A percentile compares a stretch with the other conserved stretches of the same genome.
phyloP scores from a whole-genome alignment of 129 eudicot genomes.

The Chrysanthemum seticuspe region DNA sequence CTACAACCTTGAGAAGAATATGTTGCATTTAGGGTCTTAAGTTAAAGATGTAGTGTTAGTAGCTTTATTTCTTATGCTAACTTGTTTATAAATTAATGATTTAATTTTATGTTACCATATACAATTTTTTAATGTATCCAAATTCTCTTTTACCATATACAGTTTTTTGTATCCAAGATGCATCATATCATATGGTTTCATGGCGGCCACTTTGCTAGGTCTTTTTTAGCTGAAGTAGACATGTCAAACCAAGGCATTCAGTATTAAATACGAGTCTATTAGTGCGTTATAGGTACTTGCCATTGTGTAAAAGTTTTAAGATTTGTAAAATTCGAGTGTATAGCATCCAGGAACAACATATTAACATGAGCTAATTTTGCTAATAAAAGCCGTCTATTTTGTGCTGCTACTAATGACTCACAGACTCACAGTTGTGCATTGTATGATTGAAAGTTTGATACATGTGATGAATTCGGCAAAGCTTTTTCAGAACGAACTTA shows the following conservation, averaged over 20 bases:
- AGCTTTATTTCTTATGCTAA: not conserved
- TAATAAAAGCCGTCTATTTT: too few relatives aligned
- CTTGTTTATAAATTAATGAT: slow-evolving; percentile 21
- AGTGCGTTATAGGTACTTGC: not conserved
- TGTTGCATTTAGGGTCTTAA: slow-evolving; percentile 41
- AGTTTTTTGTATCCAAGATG: not conserved
- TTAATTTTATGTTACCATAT: slow-evolving; percentile 8
- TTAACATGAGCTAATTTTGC: too few relatives aligned
- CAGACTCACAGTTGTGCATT: too few relatives aligned
- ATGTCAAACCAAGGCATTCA: not conserved
- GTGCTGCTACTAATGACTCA: too few relatives aligned
- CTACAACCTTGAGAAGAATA: slow-evolving; percentile 41
- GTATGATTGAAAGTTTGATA: too few relatives aligned
- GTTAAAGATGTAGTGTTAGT: slow-evolving; percentile 40
- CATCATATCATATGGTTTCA: too few relatives aligned
- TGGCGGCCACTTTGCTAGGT: not conserved
- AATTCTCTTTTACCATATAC: not conserved
- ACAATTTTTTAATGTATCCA: not conserved
- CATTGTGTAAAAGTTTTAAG: not conserved
- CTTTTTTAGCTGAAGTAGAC: not conserved
- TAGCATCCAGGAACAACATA: too few relatives aligned
- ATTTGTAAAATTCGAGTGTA: too few relatives aligned
- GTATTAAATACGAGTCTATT: not conserved
- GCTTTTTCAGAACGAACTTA: too few relatives aligned
- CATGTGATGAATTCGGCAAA: too few relatives aligned